A percentile compares a stretch with the other conserved stretches of the same genome.
phyloP scores from a whole-genome alignment of 257 asterid species.

The Ajuga chamaepitys region DNA sequence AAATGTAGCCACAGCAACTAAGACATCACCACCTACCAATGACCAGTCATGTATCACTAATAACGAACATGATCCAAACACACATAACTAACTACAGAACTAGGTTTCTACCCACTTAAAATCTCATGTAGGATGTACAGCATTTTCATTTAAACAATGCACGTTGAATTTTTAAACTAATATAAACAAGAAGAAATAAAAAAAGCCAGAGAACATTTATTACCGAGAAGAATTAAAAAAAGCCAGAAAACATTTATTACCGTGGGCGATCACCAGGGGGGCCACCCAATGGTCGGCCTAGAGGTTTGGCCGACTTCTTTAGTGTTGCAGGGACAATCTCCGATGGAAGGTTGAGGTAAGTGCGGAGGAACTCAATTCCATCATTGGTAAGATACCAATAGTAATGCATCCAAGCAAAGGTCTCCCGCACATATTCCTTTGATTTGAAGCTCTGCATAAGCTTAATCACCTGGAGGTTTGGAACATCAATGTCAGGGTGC shows the following conservation, averaged over 20 bases:
- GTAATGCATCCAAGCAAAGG: slow-evolving; percentile 94
- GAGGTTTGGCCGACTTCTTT: slow-evolving; percentile 90
- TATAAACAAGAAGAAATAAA: neutral
- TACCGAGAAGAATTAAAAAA: too few species aligned
- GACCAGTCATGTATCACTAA: too few species aligned
- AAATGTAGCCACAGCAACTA: too few species aligned
- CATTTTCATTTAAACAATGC: neutral
- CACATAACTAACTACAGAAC: neutral
- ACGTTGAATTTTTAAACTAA: neutral
- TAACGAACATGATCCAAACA: too few species aligned
- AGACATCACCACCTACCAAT: too few species aligned
- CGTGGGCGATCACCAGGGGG: slow-evolving; percentile 96
- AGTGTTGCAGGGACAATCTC: slow-evolving; percentile 92
- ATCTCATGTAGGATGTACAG: neutral
- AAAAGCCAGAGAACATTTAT: neutral
- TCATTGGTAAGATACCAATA: slow-evolving; percentile 91
- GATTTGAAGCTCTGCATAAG: slow-evolving; percentile 98
- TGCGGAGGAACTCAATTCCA: slow-evolving; percentile 85
- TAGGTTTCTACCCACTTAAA: neutral
- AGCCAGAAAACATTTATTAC: slow-evolving; percentile 20
- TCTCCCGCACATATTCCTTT: slow-evolving; percentile 79
- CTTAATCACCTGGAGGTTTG: slow-evolving; percentile 90
- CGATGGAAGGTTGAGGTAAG: slow-evolving; percentile 81
- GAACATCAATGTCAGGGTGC: slow-evolving; percentile 93
- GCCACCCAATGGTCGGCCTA: slow-evolving; percentile 89